These are phyloP conservation scores for Epipyxis sp. DNA, from an alignment of 108 stramenopile genomes.

Conservation along the genomic window DNA sequence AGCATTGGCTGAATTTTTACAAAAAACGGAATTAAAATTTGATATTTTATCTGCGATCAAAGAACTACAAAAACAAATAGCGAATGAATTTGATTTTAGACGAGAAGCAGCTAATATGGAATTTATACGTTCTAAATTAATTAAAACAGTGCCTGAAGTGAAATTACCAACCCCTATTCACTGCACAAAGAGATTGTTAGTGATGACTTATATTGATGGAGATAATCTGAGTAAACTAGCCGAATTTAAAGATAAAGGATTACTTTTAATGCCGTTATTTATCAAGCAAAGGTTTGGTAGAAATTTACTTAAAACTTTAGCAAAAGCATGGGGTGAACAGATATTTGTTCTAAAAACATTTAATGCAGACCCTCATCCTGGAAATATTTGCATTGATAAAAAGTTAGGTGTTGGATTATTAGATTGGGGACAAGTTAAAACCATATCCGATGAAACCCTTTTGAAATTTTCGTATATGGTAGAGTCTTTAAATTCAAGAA, in stretches of 20 bases:
- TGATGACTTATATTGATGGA: constrained; percentile 73
- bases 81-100: constrained; percentile 87
- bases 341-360: constrained; percentile 55
- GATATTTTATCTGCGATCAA: constrained; percentile 76
- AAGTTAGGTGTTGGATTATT: constrained; percentile 44
- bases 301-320: neutral
- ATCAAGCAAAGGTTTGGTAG: neutral
- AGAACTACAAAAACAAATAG: constrained; percentile 84
- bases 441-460: neutral
- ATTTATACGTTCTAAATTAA: constrained; percentile 36
- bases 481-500: neutral
- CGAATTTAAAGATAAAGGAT: neutral
- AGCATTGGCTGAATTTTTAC: constrained; percentile 40
- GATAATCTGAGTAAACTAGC: constrained; percentile 42
- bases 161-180: constrained; percentile 53
- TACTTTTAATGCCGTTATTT: neutral
- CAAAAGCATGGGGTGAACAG: constrained; percentile 57
- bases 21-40: constrained; percentile 54
- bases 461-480: neutral
- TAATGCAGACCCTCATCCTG: constrained; percentile 72
- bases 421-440: constrained; percentile 52
- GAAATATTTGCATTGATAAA: constrained; percentile 59
- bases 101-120: constrained; percentile 59
- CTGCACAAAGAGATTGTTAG: constrained; percentile 55
- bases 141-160: constrained; percentile 28